Evolutionary conservation across 2,329 filamentous ascomycete species (phyloP).

Genomic region (Aspergillus floridensis): DNA sequence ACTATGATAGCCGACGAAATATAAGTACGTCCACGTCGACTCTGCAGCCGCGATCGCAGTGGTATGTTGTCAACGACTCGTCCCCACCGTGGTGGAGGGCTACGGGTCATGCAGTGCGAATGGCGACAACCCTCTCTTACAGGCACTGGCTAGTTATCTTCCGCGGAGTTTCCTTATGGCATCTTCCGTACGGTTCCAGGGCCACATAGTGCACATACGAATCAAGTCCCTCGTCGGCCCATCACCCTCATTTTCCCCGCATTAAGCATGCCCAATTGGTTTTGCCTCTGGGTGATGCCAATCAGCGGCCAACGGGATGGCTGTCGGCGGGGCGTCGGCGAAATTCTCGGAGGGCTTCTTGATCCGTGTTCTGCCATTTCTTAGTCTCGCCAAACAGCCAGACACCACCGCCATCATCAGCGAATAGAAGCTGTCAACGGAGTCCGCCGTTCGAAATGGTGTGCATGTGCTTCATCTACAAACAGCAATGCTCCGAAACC

Average conservation of each 20-base stretch:
- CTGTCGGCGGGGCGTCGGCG: constrained; percentile 25
- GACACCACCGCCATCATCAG: not conserved
- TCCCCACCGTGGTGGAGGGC: not conserved
- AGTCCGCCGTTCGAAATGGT: not conserved
- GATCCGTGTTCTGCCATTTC: not conserved
- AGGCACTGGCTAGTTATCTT: not conserved
- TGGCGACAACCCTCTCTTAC: not conserved
- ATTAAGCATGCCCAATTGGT: constrained; percentile 1
- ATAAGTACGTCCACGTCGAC: not conserved
- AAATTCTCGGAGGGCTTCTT: constrained; percentile 24
- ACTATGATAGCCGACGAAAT: not conserved
- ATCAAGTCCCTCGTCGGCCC: not conserved
- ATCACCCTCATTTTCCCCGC: not conserved
- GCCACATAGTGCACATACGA: not conserved
- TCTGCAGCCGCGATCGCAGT: not conserved
- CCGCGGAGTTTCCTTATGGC: not conserved
- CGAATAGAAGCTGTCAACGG: not conserved
- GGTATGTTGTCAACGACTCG: not conserved
- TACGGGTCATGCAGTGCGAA: not conserved
- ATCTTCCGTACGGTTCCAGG: not conserved
- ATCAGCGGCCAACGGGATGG: constrained; percentile 7
- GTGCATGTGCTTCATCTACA: not conserved
- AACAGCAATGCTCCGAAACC: not conserved
- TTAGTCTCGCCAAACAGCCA: not conserved
- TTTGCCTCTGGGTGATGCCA: not conserved